Conservation (phyloP, 148 eudicot genomes). For the Limonium bicolor region DNA sequence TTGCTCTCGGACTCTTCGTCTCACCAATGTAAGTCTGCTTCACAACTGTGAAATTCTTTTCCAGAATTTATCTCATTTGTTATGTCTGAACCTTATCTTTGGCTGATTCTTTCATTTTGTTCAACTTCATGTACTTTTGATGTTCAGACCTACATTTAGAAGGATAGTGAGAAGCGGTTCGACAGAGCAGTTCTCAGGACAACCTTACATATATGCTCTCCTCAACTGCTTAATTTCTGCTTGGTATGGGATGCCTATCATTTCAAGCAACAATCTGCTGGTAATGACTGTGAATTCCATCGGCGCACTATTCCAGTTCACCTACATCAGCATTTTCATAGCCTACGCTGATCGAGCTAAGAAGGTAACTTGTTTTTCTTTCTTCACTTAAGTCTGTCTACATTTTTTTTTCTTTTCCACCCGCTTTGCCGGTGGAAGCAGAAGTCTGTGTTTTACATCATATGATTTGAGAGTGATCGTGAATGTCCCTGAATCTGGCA, state of each 20-base stretch:
- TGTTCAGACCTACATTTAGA: conserved; percentile 41
- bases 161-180: conserved; percentile 40
- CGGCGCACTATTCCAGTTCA: conserved; percentile 41
- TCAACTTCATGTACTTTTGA: not conserved
- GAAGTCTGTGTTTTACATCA: no score
- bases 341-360: conserved; percentile 29
- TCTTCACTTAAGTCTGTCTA: conserved; percentile 1
- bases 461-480: not conserved
- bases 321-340: conserved; percentile 38
- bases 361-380: conserved; percentile 45
- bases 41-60: not conserved
- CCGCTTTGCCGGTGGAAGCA: no score
- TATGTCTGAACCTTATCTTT: not conserved
- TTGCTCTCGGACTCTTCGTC: conserved; percentile 46
- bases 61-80: not conserved
- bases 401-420: not conserved
- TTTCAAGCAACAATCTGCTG: conserved; percentile 29
- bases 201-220: conserved; percentile 53
- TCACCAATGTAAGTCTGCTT: conserved; percentile 53
- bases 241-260: conserved; percentile 49
- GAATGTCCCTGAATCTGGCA: conserved; percentile 10
- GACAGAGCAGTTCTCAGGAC: conserved; percentile 46
- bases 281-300: conserved; percentile 49
- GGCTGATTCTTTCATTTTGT: not conserved
- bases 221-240: conserved; percentile 47